Percentiles rank a stretch among this genome's conserved stretches.
Conservation (phyloP, 148 eudicot genomes). For the Chenopodium formosanum region DNA sequence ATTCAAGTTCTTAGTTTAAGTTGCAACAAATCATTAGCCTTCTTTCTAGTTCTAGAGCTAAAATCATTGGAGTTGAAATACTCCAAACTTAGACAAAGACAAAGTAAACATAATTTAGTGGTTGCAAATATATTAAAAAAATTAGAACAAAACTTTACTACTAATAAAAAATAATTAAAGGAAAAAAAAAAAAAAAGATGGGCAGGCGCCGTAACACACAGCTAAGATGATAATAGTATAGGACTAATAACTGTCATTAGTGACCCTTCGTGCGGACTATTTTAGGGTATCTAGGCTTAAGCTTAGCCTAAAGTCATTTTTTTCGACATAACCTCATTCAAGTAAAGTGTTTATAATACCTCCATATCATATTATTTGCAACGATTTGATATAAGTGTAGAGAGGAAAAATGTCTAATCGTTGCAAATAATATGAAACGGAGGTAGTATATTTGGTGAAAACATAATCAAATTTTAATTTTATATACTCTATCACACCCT, state of each 20-base stretch:
- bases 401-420: too few relatives aligned
- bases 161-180: background rate
- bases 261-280: slow-evolving; percentile 20
- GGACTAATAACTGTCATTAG: background rate
- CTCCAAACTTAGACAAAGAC: background rate
- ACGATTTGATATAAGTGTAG: too few relatives aligned
- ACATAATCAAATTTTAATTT: too few relatives aligned
- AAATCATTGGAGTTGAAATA: background rate
- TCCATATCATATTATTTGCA: too few relatives aligned
- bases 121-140: background rate
- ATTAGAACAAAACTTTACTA: background rate
- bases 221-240: slow-evolving; percentile 9
- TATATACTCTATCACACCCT: too few relatives aligned
- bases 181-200: background rate
- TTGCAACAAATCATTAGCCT: background rate
- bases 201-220: slow-evolving; percentile 28
- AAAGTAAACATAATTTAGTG: background rate
- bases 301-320: background rate
- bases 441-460: too few relatives aligned
- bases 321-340: too few relatives aligned
- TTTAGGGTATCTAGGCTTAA: background rate
- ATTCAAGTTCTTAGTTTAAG: background rate
- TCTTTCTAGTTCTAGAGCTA: background rate
- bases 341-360: too few relatives aligned
- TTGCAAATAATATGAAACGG: too few relatives aligned